phyloP scores from a whole-genome alignment of 495 filamentous ascomycete species.

The Trichoderma parareesei region DNA sequence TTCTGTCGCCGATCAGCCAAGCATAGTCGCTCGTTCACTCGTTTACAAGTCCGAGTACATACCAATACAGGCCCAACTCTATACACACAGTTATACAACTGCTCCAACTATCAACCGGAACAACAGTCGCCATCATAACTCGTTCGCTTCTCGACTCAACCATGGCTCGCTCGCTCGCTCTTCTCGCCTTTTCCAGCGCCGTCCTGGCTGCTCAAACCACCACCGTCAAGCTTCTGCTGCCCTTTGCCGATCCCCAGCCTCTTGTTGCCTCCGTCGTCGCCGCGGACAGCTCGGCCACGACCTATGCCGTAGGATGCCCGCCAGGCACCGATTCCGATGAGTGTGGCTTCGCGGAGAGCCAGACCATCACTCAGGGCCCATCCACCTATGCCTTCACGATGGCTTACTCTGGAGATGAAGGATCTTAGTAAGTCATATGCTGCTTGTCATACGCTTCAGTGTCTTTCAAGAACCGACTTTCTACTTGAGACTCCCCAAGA shows the following conservation, averaged over 20 bases:
- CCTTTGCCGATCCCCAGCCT: slow-evolving; percentile 25
- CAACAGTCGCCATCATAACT: not conserved
- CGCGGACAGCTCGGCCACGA: slow-evolving; percentile 31
- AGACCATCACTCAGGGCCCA: slow-evolving; percentile 8
- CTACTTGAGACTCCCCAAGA: not conserved
- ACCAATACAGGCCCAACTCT: too few species aligned
- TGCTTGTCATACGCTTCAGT: not conserved
- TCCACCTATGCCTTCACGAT: not conserved
- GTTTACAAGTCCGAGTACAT: not conserved
- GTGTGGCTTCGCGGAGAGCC: slow-evolving; percentile 17
- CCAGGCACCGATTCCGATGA: slow-evolving; percentile 22
- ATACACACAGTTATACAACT: too few species aligned
- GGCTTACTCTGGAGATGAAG: not conserved
- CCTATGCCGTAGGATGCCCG: slow-evolving; percentile 34
- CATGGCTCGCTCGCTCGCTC: slow-evolving; percentile 10
- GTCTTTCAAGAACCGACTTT: not conserved
- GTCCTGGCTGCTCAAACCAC: slow-evolving; percentile 22
- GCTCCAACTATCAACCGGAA: not conserved
- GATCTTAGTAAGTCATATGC: not conserved
- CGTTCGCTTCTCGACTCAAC: not conserved
- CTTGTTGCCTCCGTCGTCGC: slow-evolving; percentile 35
- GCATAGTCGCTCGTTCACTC: not conserved
- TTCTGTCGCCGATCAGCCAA: not conserved
- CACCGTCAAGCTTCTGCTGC: slow-evolving; percentile 31
- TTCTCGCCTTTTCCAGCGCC: slow-evolving; percentile 21